phyloP scores from a whole-genome alignment of 2,329 filamentous ascomycete genomes.

The Alternaria conjuncta region DNA sequence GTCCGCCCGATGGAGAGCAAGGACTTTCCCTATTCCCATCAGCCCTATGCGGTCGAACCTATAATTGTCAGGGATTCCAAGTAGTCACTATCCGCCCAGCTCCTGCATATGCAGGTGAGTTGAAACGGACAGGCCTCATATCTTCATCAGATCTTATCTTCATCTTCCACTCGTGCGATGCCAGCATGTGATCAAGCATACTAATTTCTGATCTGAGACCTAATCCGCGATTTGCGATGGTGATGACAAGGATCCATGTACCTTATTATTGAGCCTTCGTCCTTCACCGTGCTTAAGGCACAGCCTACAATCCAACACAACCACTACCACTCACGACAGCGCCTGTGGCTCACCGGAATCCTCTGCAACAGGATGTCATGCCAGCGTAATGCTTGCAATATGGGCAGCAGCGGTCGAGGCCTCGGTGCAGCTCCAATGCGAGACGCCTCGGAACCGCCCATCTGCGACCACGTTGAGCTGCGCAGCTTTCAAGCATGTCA shows the following conservation, averaged over 20 bases:
- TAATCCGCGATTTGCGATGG: background rate
- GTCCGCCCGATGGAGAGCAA: slow-evolving; percentile 13
- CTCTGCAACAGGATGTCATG: slow-evolving; percentile 23
- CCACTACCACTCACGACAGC: slow-evolving; percentile 1
- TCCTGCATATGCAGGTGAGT: slow-evolving; percentile 17
- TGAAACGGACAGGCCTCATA: slow-evolving; percentile 6
- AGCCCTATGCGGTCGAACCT: slow-evolving; percentile 29
- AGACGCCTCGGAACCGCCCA: slow-evolving; percentile 18
- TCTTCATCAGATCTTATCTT: slow-evolving; percentile 6
- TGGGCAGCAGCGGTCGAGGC: slow-evolving; percentile 7
- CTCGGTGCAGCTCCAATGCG: slow-evolving; percentile 13
- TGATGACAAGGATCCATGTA: slow-evolving; percentile 19
- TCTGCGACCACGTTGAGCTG: slow-evolving; percentile 30
- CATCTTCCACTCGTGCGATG: slow-evolving; percentile 2
- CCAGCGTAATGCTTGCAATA: slow-evolving; percentile 16
- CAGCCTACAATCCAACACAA: slow-evolving; percentile 10
- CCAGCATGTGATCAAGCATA: slow-evolving; percentile 11
- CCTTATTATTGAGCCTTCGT: slow-evolving; percentile 13
- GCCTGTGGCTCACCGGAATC: slow-evolving; percentile 23
- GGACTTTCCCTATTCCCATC: slow-evolving; percentile 22
- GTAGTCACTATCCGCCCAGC: slow-evolving; percentile 11
- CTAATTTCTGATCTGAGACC: slow-evolving; percentile 5
- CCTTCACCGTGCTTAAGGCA: slow-evolving; percentile 1
- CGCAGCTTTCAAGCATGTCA: slow-evolving; percentile 10
- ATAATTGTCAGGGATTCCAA: slow-evolving; percentile 16